Base-by-base conservation (phyloP, 371 early-diverging fungal genomes). In the Mortierella sp. region DNA sequence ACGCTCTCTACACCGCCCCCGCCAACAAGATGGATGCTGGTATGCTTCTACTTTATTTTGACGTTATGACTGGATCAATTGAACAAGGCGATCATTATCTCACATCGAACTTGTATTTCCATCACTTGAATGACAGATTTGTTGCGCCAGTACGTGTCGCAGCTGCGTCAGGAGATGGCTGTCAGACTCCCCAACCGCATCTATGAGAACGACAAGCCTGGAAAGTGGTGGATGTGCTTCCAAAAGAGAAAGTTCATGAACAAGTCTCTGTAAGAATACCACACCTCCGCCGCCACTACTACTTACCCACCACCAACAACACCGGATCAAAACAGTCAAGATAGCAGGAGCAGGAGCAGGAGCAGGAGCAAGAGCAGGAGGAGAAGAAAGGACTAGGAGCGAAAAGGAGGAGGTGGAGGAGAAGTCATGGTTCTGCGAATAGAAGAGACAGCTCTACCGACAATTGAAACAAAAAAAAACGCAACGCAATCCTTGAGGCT, bases 201-300 rank as follows among this genome's bases (percentile, higher is more conserved):
- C 44, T 99, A 96, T 88, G 92, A 93, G 41, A 96, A 95, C 74
- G 95, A 91, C 48, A 91, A 90, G 74, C 96, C 97, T 51, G 96
- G 96, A 92, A 99, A 99, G 87, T 99, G 99, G 99, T 99, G 99
- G 99, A 93, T 98, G 94, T 94, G 96, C 85, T 99, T 99, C 91
- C 93, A 96, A 79, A 99, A 98, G 94, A 92, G 98, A 87, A 97
- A 97, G 92, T 99, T 99, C 84, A 99, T 99, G 99, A 95, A 95
- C 87, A 93, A 96, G 91, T 88, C 91, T 38, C 86, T 94, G 72
- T 94, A 92, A 89, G 24, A 21, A n/a, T 56, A 27, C 56, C 56
- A 10, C n/a, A 6, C 14, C 43, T 0, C 14, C 32, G 12, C 16
- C 35, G 7, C 24, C 24, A 21, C 68, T 24, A 24, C 38, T 21